Evolutionary conservation across 768 basidiomycete species (phyloP), one percentile per base, ranked within the genome.

Genomic region (Rhodotorula babjevae): DNA sequence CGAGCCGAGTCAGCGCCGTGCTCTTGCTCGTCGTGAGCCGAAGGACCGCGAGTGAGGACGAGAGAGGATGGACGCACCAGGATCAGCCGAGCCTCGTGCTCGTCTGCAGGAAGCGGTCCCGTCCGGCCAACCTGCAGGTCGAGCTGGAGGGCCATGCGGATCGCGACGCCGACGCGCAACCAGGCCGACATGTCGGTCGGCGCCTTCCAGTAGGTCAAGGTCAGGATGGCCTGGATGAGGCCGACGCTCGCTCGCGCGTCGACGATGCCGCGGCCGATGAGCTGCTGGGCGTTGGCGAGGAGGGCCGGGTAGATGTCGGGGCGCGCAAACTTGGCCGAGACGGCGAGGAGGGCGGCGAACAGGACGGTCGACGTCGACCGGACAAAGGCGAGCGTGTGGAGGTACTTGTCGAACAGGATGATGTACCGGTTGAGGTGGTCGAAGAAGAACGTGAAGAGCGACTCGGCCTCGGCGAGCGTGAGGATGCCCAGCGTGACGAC

Each of bases 301-400:
- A 70, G 65, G 2, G 49, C 5, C 15, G 49, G 56, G 52, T 74
- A 74, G 8, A 74, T 23, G 46, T 74, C 63, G 7, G 49, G 36
- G 0, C 73, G 73, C 46, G 55, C 23, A 44, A 74, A 74, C 40
- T 71, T 69, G 57, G 69, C 65, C 29, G 73, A 67, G n/a, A 71
- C 73, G 42, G 73, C 73, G 46, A 74, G 69, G 29, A 74, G 56
- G 0, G 73, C 4, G 19, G 65, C 64, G 55, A 74, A 68, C 4
- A 74, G 63, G 11, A 74, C 61, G 10, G 73, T 55, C 29, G 65
- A 68, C 21, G 65, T 56, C 15, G 23, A 42, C 2, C 69, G 73
- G 1, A 59, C 61, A 29, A 50, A 74, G 19, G 67, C 64, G 52
- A 57, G 47, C 16, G 53, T 65, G 55, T 69, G 72, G 3, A 68